Percentiles rank a stretch among this genome's conserved stretches.
Conservation (phyloP, 768 basidiomycete species). For the Auricularia heimuer region DNA sequence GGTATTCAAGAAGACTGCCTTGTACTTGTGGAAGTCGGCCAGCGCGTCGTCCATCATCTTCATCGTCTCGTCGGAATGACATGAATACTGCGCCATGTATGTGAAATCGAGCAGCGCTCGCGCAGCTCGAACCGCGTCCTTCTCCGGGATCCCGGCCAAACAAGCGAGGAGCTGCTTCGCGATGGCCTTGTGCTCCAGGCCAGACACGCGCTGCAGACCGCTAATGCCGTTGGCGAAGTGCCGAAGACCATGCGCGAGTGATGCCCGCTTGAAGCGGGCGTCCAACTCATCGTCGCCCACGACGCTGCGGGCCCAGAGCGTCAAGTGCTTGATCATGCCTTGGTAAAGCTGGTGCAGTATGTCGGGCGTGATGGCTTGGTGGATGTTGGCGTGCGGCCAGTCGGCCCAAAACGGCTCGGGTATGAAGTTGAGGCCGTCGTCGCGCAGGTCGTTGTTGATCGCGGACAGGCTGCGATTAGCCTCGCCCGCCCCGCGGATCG, state of each 20-base stretch:
- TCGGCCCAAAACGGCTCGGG: constrained; percentile 13
- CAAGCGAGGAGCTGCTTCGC: neutral
- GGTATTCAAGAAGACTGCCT: neutral
- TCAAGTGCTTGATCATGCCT: constrained; percentile 10
- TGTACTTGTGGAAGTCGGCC: constrained; percentile 23
- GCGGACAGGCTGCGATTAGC: neutral
- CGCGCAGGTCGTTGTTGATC: neutral
- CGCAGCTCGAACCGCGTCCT: neutral
- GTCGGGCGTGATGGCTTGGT: constrained; percentile 11
- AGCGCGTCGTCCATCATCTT: constrained; percentile 18
- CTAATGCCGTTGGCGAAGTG: constrained; percentile 11
- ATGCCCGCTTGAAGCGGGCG: constrained; percentile 5
- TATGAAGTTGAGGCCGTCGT: neutral
- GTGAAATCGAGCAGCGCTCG: constrained; percentile 18
- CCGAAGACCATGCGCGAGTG: constrained; percentile 6
- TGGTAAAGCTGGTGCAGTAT: constrained; percentile 15
- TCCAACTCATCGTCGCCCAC: constrained; percentile 6
- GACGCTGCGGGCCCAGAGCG: constrained; percentile 4
- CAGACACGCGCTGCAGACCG: constrained; percentile 6
- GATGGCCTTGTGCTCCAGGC: constrained; percentile 8
- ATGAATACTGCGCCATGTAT: constrained; percentile 16
- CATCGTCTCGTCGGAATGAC: constrained; percentile 10
- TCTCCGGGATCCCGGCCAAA: neutral
- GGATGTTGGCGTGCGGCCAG: constrained; percentile 11
- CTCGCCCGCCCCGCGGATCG: neutral